Evolutionary conservation across 352 stramenopile genomes (phyloP), one percentile per base, ranked within the genome.

Genomic region (Globisporangium rhizosaccharum): DNA sequence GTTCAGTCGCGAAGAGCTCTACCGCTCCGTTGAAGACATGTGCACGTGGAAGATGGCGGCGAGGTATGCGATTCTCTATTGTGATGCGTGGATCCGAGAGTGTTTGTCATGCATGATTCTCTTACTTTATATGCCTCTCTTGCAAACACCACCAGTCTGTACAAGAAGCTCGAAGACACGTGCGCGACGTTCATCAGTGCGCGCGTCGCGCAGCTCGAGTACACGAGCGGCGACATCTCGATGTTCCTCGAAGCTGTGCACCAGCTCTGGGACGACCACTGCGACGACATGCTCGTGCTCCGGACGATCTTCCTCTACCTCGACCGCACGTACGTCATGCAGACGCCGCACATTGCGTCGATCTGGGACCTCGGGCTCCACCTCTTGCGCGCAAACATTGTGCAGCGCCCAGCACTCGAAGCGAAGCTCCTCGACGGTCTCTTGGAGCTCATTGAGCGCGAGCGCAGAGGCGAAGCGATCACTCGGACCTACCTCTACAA

Each of bases 301-400:
- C 88, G 92, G 53, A 97, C 88, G 55, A 95, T 98, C 45, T 98
- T 97, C 59, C 72, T 98, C 41, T 97, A 97, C 56, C 66, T 98
- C 48, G 92, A 98, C 68, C 79, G 89, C 39, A 96, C 87, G 48
- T 94, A 96, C 64, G 82, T 96, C 18, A 90, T 96, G 68, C 83
- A 92, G 68, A 90, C 83, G 36, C 73, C 80, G 11, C 84, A 86
- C 56, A 78, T 96, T 25, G 73, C 76, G 26, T 93, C 85, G 44
- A 95, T 98, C 53, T 98, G 88, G 85, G 92, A 98, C 52, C 85
- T 97, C 75, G 92, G 90, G 11, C 73, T 97, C 17, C 75, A 86
- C 12, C 45, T 87, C 14, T 59, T 91, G 62, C 82, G 82, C 23
- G 61, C 75, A n/a, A 74, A 87, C 58, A 64, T 91, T 36, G 71